phyloP scores from a whole-genome alignment of 2,329 filamentous ascomycete species.

The Colletotrichum cordylinicola region DNA sequence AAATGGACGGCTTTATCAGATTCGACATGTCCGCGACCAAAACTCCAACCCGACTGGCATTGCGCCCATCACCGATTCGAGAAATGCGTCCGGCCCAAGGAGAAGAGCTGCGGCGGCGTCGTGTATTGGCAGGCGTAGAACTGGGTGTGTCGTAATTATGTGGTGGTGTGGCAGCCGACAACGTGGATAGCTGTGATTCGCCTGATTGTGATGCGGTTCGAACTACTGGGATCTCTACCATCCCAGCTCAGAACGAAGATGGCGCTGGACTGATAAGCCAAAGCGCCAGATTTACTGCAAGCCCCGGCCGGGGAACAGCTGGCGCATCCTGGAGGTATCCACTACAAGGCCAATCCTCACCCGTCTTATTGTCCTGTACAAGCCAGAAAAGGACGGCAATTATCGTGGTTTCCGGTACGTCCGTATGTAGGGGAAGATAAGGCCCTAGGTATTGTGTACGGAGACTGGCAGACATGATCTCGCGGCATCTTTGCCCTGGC shows the following conservation, averaged over 20 bases:
- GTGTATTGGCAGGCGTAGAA: background rate
- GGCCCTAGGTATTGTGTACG: background rate
- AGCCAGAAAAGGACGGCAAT: background rate
- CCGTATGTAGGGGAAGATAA: background rate
- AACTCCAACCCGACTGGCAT: background rate
- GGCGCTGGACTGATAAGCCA: slow-evolving; percentile 23
- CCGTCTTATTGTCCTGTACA: background rate
- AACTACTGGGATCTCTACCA: slow-evolving; percentile 9
- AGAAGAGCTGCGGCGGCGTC: background rate
- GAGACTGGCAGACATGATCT: background rate
- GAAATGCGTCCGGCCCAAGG: background rate
- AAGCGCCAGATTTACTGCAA: slow-evolving; percentile 14
- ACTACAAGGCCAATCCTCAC: background rate
- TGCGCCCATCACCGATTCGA: background rate
- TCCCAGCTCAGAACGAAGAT: slow-evolving; percentile 8
- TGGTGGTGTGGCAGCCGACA: slow-evolving; percentile 21
- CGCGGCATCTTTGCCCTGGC: background rate
- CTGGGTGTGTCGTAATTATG: background rate
- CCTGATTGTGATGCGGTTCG: slow-evolving; percentile 4
- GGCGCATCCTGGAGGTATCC: background rate
- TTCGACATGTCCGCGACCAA: background rate
- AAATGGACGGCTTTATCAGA: background rate
- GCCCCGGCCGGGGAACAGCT: slow-evolving; percentile 8
- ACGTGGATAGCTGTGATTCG: slow-evolving; percentile 26
- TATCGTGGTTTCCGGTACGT: background rate